Evolutionary conservation across 2,329 filamentous ascomycete genomes (phyloP).

Genomic region (Microdochium nivale): DNA sequence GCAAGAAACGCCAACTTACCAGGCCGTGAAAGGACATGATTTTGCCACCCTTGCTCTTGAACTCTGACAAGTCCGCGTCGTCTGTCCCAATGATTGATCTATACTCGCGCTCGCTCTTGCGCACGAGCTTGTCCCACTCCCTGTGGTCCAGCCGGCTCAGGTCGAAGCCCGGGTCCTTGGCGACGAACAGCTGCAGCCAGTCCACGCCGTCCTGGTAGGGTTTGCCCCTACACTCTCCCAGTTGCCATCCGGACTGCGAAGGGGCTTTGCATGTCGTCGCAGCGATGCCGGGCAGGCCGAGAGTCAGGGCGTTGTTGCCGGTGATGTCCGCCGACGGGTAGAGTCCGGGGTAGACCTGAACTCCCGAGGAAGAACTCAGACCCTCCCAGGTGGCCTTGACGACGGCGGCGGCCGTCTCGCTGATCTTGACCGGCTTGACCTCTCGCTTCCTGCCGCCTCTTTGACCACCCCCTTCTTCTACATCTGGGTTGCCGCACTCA

Average conservation of each 20-base stretch:
- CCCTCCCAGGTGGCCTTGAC: slow-evolving; percentile 11
- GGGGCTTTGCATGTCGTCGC: neutral
- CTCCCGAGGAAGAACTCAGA: neutral
- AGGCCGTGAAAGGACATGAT: slow-evolving; percentile 34
- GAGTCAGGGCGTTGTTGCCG: neutral
- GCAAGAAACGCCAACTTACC: slow-evolving; percentile 4
- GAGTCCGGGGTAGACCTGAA: slow-evolving; percentile 3
- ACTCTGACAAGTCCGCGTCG: slow-evolving; percentile 9
- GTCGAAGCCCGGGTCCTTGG: slow-evolving; percentile 5
- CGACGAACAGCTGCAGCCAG: neutral
- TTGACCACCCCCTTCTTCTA: neutral
- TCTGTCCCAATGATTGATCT: slow-evolving; percentile 5
- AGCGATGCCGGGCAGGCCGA: neutral
- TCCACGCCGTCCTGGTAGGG: neutral
- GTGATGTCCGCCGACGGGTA: slow-evolving; percentile 7
- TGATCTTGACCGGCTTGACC: slow-evolving; percentile 1
- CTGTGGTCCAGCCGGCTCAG: slow-evolving; percentile 3
- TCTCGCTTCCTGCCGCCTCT: neutral
- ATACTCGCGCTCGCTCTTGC: slow-evolving; percentile 7
- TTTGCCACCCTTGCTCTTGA: slow-evolving; percentile 10
- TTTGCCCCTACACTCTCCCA: neutral
- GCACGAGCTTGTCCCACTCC: slow-evolving; percentile 5
- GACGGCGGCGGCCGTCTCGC: slow-evolving; percentile 5
- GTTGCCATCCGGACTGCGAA: neutral
- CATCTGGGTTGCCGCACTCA: slow-evolving; percentile 10